Evolutionary conservation across 176 grass and related monocot species (phyloP), one percentile per base, ranked within the genome.

Genomic region (Rhynchospora breviuscula): DNA sequence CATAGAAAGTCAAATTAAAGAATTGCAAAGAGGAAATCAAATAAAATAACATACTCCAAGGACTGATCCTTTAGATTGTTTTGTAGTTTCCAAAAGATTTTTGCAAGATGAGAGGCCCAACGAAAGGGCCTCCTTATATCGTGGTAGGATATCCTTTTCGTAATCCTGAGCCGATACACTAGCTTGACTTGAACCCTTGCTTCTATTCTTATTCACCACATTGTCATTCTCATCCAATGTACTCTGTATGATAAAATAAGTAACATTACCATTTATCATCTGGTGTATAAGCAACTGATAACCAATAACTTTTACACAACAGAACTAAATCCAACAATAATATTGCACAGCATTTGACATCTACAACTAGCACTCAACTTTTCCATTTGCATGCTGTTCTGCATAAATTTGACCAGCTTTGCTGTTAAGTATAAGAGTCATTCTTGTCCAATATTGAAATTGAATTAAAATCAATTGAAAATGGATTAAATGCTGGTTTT

Each of bases 91-190:
- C 57, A 96, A 88, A 29, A 89, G 78, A 18, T 88, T 87, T 76
- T 86, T 92, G 44, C 90, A 96, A 43, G 93, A 96, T 81, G 85
- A 45, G 54, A 96, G 62, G 60, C 83, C 90, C 54, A 85, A 59
- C 68, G 88, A 88, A 47, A 91, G 84, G 61, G 93, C 93, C 54
- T 90, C 75, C 83, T 88, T 92, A 83, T 96, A 92, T 96, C 93
- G 92, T 61, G 93, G 93, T 84, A 96, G 64, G 63, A 96, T 96
- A 85, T 96, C 90, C 11, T 77, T 84, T 86, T 96, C 90, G 85
- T 92, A 95, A 89, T 95, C 90, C 83, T 95, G 93, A 69, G 93
- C 93, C 64, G 57, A 83, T 35, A 92, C 69, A 49, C 63, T 75
- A 5, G 75, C 40, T 81, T 85, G 90, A 85, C 33, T 43, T 82